Conservation (phyloP, 2,329 filamentous ascomycete species). For the Diplodia sapinea region DNA sequence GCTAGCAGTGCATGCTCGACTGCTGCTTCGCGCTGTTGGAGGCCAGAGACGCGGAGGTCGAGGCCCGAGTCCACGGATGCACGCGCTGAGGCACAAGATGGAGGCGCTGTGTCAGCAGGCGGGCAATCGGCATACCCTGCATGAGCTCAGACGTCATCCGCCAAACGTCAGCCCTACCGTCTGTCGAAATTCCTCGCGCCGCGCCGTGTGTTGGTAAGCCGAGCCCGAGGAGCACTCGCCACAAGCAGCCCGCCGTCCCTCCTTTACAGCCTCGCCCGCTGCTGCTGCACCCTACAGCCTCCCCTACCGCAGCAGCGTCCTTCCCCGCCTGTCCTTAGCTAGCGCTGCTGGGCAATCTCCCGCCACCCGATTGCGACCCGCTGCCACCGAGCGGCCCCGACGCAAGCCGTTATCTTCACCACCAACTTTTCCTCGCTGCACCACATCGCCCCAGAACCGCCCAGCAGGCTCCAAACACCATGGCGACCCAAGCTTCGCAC, state of each 20-base stretch:
- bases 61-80: neutral
- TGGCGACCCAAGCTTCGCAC: slow-evolving; percentile 58
- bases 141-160: slow-evolving; percentile 23
- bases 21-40: neutral
- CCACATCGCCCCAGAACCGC: slow-evolving; percentile 8
- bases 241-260: neutral
- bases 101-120: slow-evolving; percentile 12
- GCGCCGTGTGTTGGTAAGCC: slow-evolving; percentile 23
- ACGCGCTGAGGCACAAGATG: neutral
- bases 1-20: slow-evolving; percentile 10
- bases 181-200: slow-evolving; percentile 26
- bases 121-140: slow-evolving; percentile 10
- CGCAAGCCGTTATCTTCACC: slow-evolving; percentile 20
- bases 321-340: neutral
- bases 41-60: neutral
- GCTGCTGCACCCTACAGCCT: neutral
- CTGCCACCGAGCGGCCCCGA: slow-evolving; percentile 21
- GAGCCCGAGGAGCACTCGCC: slow-evolving; percentile 6
- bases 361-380: slow-evolving; percentile 25
- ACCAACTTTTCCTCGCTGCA: slow-evolving; percentile 26
- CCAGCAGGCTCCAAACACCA: slow-evolving; percentile 33
- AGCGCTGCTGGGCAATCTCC: slow-evolving; percentile 20
- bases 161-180: slow-evolving; percentile 19
- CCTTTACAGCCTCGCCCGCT: neutral
- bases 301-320: neutral